Conservation (phyloP, 2,329 filamentous ascomycete genomes). For the Neonectria ditissima region DNA sequence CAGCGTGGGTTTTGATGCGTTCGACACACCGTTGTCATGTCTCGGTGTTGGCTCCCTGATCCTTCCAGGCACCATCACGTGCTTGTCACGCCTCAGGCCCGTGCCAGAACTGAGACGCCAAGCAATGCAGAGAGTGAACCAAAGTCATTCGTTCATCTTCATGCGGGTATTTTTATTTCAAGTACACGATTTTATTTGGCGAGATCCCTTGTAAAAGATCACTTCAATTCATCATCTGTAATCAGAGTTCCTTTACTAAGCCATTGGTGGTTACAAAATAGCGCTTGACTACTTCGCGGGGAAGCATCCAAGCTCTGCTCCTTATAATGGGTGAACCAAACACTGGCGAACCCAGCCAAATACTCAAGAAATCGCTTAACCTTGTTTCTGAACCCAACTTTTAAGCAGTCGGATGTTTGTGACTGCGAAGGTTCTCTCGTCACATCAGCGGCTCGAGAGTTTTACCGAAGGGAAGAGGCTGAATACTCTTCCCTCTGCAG, state of each 20-base stretch:
- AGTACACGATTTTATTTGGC: too few relatives aligned
- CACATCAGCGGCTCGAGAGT: not conserved
- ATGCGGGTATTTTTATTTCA: not conserved
- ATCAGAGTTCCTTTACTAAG: too few relatives aligned
- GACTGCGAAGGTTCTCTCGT: not conserved
- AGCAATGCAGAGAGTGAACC: not conserved
- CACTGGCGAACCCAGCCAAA: too few relatives aligned
- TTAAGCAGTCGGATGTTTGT: not conserved
- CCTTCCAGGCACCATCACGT: slow-evolving; percentile 26
- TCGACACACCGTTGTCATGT: not conserved
- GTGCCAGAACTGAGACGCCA: slow-evolving; percentile 1
- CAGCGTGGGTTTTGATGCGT: slow-evolving; percentile 1
- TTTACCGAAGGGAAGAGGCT: too few relatives aligned
- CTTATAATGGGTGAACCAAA: too few relatives aligned
- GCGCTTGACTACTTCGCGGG: too few relatives aligned
- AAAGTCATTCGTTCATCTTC: not conserved
- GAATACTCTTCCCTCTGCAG: too few relatives aligned
- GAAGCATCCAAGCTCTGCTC: too few relatives aligned
- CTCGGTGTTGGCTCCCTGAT: slow-evolving; percentile 5
- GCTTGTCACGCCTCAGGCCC: slow-evolving; percentile 1
- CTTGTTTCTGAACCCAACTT: not conserved
- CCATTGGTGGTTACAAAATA: too few relatives aligned
- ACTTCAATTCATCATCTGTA: too few relatives aligned
- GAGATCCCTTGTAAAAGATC: too few relatives aligned
- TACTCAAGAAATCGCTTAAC: too few relatives aligned